Conservation (phyloP, 1,139 yeast genomes). For the Pichia sp. region DNA sequence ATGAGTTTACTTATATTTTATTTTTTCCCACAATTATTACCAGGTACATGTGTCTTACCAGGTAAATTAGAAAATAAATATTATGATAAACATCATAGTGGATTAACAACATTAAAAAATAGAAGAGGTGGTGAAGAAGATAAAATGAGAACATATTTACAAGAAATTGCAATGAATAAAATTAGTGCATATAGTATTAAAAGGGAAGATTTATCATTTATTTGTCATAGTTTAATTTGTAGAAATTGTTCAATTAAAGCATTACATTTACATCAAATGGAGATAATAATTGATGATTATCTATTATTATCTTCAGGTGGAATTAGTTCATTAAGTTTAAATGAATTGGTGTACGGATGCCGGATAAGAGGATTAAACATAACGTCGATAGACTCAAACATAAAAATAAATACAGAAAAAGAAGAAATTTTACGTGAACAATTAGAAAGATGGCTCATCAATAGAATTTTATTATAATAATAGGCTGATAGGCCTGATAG, state of each 20-base stretch:
- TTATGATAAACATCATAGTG: slow-evolving; percentile 13
- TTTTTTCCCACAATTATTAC: slow-evolving; percentile 56
- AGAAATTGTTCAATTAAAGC: slow-evolving; percentile 1
- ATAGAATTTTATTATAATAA: too few species aligned
- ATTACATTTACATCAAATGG: slow-evolving; percentile 15
- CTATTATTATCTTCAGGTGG: background rate
- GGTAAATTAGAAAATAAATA: slow-evolving; percentile 33
- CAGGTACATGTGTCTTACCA: slow-evolving; percentile 64
- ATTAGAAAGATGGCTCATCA: background rate
- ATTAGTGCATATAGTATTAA: background rate
- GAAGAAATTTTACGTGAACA: background rate
- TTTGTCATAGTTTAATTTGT: background rate
- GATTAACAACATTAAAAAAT: slow-evolving; percentile 22
- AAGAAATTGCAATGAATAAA: slow-evolving; percentile 2
- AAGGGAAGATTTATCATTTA: background rate
- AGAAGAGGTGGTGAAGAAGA: background rate
- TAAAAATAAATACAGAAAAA: too few species aligned
- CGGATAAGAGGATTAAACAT: background rate
- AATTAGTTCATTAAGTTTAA: background rate
- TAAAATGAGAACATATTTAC: background rate
- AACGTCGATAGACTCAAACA: background rate
- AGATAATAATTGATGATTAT: background rate
- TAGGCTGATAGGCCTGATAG: too few species aligned
- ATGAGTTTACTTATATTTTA: slow-evolving; percentile 56
- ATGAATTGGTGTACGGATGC: background rate